phyloP scores from a whole-genome alignment of 306 rosid genomes.

The Luffa acutangula region DNA sequence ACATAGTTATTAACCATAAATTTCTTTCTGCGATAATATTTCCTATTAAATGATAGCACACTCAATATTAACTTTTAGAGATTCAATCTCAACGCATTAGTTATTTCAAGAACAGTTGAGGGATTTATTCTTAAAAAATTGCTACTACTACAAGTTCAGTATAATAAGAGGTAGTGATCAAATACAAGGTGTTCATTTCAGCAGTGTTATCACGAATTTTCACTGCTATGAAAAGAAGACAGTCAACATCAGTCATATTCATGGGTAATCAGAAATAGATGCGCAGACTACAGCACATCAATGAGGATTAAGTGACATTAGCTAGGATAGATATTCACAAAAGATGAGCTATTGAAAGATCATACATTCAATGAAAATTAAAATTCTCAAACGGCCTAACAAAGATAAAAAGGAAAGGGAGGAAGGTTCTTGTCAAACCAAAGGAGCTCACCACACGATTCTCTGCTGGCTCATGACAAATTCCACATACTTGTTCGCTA shows the following conservation, averaged over 20 bases:
- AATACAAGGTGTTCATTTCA: not conserved
- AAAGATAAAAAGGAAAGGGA: not conserved
- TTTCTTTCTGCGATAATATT: not conserved
- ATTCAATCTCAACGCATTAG: not conserved
- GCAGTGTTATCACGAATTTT: not conserved
- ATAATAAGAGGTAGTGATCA: not conserved
- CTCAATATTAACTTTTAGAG: not conserved
- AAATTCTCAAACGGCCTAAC: not conserved
- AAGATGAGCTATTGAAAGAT: not conserved
- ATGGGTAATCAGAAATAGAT: not conserved
- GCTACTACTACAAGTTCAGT: not conserved
- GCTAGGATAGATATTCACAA: not conserved
- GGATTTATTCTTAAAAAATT: not conserved
- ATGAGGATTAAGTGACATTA: not conserved
- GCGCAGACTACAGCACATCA: not conserved
- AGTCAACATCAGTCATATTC: not conserved
- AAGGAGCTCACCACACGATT: conserved; percentile 49
- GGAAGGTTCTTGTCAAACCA: conserved; percentile 18
- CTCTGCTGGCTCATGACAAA: conserved; percentile 69
- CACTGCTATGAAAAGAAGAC: not conserved
- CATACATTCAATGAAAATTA: not conserved
- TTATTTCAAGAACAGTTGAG: not conserved
- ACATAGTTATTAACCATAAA: not conserved
- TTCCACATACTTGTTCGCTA: conserved; percentile 51
- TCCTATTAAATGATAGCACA: not conserved